Conservation (phyloP, 192 early-diverging fungal genomes). For the Chytriomyces confervae region DNA sequence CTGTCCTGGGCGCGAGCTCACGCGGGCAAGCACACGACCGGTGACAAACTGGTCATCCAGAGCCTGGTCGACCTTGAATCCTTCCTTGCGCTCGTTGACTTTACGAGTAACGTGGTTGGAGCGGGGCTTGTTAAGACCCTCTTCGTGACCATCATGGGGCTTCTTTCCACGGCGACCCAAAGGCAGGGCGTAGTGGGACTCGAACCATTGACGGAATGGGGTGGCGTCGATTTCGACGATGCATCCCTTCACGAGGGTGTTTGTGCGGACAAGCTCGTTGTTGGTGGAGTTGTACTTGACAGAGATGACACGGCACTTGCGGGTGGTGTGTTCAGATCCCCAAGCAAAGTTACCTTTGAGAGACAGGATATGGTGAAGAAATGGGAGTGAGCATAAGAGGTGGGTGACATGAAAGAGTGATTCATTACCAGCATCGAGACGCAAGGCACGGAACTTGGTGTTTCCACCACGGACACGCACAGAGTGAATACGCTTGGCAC, state of each 20-base stretch:
- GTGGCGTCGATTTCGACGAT: slow-evolving; percentile 98
- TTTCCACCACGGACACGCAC: slow-evolving; percentile 98
- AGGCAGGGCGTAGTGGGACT: slow-evolving; percentile 91
- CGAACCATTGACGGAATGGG: slow-evolving; percentile 99
- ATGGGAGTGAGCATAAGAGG: too few relatives aligned
- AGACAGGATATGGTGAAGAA: too few relatives aligned
- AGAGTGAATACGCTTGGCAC: slow-evolving; percentile 93
- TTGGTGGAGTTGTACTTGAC: slow-evolving; percentile 99
- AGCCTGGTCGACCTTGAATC: slow-evolving; percentile 82
- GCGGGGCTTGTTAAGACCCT: slow-evolving; percentile 78
- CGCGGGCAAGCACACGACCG: slow-evolving; percentile 87
- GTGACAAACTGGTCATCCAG: slow-evolving; percentile 94
- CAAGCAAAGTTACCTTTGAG: slow-evolving; percentile 85
- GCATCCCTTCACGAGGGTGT: slow-evolving; percentile 96
- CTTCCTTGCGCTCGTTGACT: slow-evolving; percentile 81
- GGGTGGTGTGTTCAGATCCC: slow-evolving; percentile 93
- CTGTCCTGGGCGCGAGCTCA: slow-evolving; percentile 97
- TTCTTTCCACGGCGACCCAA: slow-evolving; percentile 85
- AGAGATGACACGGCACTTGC: slow-evolving; percentile 93
- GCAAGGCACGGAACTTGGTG: slow-evolving; percentile 97
- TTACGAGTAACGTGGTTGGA: slow-evolving; percentile 92
- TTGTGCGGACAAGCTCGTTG: slow-evolving; percentile 99
- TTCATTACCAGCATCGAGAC: slow-evolving; percentile 80
- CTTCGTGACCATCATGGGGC: slow-evolving; percentile 46
- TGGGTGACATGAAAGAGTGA: too few relatives aligned